phyloP scores from a whole-genome alignment of 345 rosid species.

The Zanthoxylum bungeanum region DNA sequence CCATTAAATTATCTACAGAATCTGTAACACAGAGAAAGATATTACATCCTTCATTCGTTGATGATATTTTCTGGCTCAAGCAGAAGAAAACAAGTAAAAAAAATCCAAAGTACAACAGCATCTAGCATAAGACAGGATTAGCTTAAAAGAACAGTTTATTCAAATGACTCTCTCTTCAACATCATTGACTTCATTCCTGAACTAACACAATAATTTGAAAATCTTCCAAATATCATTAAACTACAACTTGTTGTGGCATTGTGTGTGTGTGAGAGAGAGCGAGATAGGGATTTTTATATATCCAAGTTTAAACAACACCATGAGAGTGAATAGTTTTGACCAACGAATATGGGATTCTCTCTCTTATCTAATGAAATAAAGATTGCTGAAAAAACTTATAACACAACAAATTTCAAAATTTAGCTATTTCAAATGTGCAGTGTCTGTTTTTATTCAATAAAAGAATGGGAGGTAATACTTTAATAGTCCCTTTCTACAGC shows the following conservation, averaged over 20 bases:
- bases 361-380: neutral
- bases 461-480: neutral
- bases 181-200: neutral
- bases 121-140: neutral
- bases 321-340: neutral
- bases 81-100: neutral
- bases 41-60: neutral
- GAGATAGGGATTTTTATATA: neutral
- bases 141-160: neutral
- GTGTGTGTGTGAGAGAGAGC: too few species aligned
- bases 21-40: slow-evolving; percentile 35
- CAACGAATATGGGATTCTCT: neutral
- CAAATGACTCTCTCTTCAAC: neutral
- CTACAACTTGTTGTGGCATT: neutral
- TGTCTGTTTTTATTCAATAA: too few species aligned
- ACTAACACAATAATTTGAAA: neutral
- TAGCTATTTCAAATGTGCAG: neutral
- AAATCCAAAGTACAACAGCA: neutral
- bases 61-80: neutral
- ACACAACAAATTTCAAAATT: neutral
- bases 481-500: neutral
- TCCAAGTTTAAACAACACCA: neutral
- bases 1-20: slow-evolving; percentile 89
- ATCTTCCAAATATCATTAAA: neutral
- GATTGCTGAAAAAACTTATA: neutral